phyloP scores from a whole-genome alignment of 192 early-diverging fungal species.

The Spizellomyces punctatus region DNA sequence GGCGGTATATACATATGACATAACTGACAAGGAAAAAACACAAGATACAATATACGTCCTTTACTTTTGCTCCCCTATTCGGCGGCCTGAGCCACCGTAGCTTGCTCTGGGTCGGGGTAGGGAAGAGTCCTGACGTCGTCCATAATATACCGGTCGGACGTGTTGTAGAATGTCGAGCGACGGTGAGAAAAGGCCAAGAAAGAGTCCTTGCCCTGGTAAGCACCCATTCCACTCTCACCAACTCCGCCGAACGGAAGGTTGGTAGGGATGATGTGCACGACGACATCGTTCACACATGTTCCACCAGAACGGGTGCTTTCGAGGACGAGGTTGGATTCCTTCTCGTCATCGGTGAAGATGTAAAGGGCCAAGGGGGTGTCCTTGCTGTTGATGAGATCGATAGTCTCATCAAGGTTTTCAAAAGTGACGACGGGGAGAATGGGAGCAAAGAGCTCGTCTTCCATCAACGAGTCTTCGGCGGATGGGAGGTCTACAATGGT shows the following conservation, averaged over 20 bases:
- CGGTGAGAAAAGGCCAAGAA: slow-evolving; percentile 11
- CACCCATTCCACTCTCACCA: slow-evolving; percentile 82
- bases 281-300: slow-evolving; percentile 77
- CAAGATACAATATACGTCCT: too few species aligned
- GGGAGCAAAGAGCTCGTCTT: slow-evolving; percentile 91
- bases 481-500: slow-evolving; percentile 76
- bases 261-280: slow-evolving; percentile 60
- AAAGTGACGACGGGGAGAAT: slow-evolving; percentile 74
- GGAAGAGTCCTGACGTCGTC: slow-evolving; percentile 1
- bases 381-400: slow-evolving; percentile 38
- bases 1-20: too few species aligned
- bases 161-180: not conserved
- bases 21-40: too few species aligned
- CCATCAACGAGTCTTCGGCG: slow-evolving; percentile 60
- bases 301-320: slow-evolving; percentile 75
- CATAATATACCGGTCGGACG: not conserved
- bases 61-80: too few species aligned
- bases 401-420: slow-evolving; percentile 40
- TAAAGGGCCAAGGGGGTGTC: slow-evolving; percentile 83
- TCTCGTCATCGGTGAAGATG: slow-evolving; percentile 60
- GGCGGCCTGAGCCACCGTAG: too few species aligned
- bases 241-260: slow-evolving; percentile 85
- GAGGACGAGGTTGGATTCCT: slow-evolving; percentile 62
- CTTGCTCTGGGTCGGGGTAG: not conserved
- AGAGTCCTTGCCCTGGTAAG: slow-evolving; percentile 59